Evolutionary conservation across 306 rosid genomes (phyloP), one percentile per base, ranked within the genome.

Genomic region (Rosa persica): DNA sequence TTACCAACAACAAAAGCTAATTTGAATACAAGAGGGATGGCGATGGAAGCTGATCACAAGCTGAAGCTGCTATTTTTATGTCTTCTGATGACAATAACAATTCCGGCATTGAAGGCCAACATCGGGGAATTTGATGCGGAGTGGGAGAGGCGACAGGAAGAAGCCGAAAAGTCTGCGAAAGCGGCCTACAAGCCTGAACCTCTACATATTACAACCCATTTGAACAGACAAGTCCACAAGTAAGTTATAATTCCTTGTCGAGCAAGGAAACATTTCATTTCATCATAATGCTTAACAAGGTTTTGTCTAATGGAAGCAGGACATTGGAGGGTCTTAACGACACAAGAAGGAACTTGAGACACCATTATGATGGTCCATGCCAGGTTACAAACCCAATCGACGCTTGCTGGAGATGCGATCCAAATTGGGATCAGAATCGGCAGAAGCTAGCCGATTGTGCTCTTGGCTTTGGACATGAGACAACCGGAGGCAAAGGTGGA

Each of bases 111-210:
- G 5, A 75, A 36, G 12, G 91, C 87, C 48, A 55, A 80, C 40
- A 86, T 81, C 65, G 86, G 44, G 9, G 72, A 82, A 36, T 79
- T 78, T 10, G 91, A 89, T 42, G 80, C 69, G 60, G 70, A 43
- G 0, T 89, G 96, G 93, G 66, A 75, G 67, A 6, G 70, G 30
- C 80, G 92, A 73, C 76, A 85, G 3, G 11, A 20, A 48, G 85
- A 82, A 23, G 89, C 91, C 57, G 62, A 69, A 65, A 46, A 72
- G n/a, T 77, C 75, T 0, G 74, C 91, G 74, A 43, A 5, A 6
- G 9, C 70, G 2, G 88, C 87, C 80, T 83, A 76, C 73, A 27
- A 66, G 16, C 23, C 74, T 19, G 47, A 87, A 70, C 90, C 90
- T 65, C 22, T 43, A 2, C 6, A 66, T 3, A 78, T 80, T 12